Conservation (phyloP, 1,284 basidiomycete genomes). For the Puccinia sorghi region DNA sequence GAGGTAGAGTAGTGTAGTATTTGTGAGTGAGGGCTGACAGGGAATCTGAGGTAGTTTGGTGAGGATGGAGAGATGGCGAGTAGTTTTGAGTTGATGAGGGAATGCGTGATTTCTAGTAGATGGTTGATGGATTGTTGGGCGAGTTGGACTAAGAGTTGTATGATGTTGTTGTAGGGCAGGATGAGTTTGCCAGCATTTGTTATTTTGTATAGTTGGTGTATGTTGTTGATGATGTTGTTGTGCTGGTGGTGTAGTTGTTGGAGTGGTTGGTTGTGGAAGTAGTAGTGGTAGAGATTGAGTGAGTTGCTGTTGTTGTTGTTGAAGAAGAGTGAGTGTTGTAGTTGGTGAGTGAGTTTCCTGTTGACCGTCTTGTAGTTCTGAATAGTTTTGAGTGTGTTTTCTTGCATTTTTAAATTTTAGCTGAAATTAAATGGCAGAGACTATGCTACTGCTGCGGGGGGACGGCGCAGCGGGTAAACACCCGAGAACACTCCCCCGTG, state of each 20-base stretch:
- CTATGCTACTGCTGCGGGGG: too few species aligned
- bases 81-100: too few species aligned
- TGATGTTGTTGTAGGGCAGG: slow-evolving; percentile 9
- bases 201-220: slow-evolving; percentile 1
- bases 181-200: slow-evolving; percentile 36
- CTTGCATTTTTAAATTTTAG: neutral
- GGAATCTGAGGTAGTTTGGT: neutral
- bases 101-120: neutral
- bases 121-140: neutral
- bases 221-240: neutral
- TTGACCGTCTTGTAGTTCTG: neutral
- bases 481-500: too few species aligned
- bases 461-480: too few species aligned
- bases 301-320: neutral
- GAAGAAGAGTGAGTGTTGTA: neutral
- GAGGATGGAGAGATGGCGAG: neutral
- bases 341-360: neutral
- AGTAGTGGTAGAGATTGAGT: neutral
- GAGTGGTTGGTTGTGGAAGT: neutral
- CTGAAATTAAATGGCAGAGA: too few species aligned
- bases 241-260: neutral
- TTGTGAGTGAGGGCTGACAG: neutral
- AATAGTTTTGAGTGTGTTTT: neutral
- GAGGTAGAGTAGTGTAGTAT: neutral
- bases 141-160: slow-evolving; percentile 11